A percentile compares a stretch with the other conserved stretches of the same genome.
These are phyloP conservation scores for Lepiota venenata DNA, from an alignment of 768 basidiomycete species.

Conservation along the genomic window DNA sequence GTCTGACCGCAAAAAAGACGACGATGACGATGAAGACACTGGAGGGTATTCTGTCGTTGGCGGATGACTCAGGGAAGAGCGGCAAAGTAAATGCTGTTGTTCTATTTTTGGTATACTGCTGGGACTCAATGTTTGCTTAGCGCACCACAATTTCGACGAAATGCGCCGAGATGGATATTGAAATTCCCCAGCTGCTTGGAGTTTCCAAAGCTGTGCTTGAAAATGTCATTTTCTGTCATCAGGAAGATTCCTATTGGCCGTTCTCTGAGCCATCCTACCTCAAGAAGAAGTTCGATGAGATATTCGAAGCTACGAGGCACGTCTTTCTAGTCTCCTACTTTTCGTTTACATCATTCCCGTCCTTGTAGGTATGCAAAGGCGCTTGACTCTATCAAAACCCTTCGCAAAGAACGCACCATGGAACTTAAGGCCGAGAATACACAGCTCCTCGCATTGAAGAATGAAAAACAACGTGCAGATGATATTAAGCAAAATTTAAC, in stretches of 20 bases:
- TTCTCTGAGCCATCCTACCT: conserved; percentile 84
- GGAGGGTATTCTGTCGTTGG: conserved; percentile 82
- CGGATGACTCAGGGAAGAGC: conserved; percentile 63
- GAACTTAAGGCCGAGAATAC: conserved; percentile 95
- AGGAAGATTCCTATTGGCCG: conserved; percentile 99
- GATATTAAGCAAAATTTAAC: conserved; percentile 68
- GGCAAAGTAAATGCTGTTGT: conserved; percentile 59
- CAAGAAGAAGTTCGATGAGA: conserved; percentile 99
- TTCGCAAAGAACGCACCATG: conserved; percentile 87
- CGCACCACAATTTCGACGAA: conserved; percentile 92
- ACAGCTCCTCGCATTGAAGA: conserved; percentile 68
- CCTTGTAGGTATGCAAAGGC: conserved; percentile 88
- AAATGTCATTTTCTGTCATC: conserved; percentile 99
- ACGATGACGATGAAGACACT: conserved; percentile 94
- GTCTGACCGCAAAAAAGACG: conserved; percentile 91
- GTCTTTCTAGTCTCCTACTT: conserved; percentile 13
- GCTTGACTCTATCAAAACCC: conserved; percentile 82
- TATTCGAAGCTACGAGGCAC: conserved; percentile 96
- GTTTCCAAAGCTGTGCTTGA: conserved; percentile 98
- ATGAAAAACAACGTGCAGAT: conserved; percentile 85
- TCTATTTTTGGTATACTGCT: neutral
- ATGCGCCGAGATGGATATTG: conserved; percentile 93
- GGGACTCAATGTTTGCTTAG: conserved; percentile 33
- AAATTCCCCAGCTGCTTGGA: conserved; percentile 90
- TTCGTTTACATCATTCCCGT: neutral